Base-by-base conservation (phyloP, 371 early-diverging fungal genomes). In the Mucor irregularis region DNA sequence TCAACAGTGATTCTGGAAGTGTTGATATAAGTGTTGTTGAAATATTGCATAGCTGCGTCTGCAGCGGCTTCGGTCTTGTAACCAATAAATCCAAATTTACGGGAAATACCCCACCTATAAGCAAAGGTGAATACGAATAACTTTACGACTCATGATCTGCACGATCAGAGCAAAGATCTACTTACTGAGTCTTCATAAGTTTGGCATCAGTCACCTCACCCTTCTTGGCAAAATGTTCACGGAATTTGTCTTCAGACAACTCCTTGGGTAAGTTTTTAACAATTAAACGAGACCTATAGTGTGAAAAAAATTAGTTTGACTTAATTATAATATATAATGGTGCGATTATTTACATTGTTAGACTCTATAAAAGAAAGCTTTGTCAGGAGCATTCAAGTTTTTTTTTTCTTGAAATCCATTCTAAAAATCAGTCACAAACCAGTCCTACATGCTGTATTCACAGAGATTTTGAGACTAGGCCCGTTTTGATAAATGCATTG, bases 231-330 rank as follows among this genome's bases (percentile, higher is more conserved):
- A 98, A 98, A 68, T 95, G 95, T 53, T 88, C 88, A 37, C 87
- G 80, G 62, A 98, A 82, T 55, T 93, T 82, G 34, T 94, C 92
- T 35, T 89, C 88, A 10, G 88, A 84, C 31, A 92, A 73, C 62
- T 93, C 82, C 67, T 91, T 92, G 34, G 98, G 98, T 25, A 98
- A 79, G 72, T 95, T 94, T 66, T 95, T 96, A 52, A 97, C 91
- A 61, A 95, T 90, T 14, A 97, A 54, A 34, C 85, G 81, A 53
- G 80, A 81, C 83, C 83, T 82, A 58, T 42, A n/a, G n/a, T n/a
- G n/a, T n/a, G n/a, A n/a, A n/a, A n/a, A n/a, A n/a, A n/a, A n/a
- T n/a, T n/a, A n/a, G n/a, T n/a, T n/a, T n/a, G n/a, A n/a, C n/a
- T n/a, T n/a, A n/a, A n/a, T n/a, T n/a, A n/a, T n/a, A n/a, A n/a